phyloP scores from a whole-genome alignment of 2,329 filamentous ascomycete genomes.

The Alternaria longipes region DNA sequence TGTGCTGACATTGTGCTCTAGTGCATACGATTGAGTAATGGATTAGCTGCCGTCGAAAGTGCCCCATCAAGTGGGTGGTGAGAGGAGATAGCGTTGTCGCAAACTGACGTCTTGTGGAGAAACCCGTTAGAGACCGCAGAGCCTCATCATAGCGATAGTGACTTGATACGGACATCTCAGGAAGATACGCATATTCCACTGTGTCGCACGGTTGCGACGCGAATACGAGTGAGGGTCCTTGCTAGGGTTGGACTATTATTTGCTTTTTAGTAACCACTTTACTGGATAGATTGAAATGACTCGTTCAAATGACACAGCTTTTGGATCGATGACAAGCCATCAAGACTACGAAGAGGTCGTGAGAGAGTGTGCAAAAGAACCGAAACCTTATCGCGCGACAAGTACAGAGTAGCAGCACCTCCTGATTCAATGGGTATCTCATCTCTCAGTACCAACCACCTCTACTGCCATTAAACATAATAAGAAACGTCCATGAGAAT shows the following conservation, averaged over 20 bases:
- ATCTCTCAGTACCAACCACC: conserved; percentile 50
- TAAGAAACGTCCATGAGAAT: conserved; percentile 32
- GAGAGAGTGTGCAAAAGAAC: conserved; percentile 34
- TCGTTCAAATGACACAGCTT: conserved; percentile 15
- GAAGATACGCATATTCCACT: not conserved
- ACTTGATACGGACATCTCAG: not conserved
- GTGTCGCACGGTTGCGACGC: not conserved
- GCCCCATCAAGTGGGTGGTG: not conserved
- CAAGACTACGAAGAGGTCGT: conserved; percentile 20
- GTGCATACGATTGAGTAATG: conserved; percentile 13
- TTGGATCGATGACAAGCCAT: conserved; percentile 19
- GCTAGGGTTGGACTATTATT: not conserved
- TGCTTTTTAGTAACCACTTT: not conserved
- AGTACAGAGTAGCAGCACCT: conserved; percentile 44
- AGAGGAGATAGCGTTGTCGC: conserved; percentile 1
- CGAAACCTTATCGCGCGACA: conserved; percentile 32
- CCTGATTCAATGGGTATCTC: conserved; percentile 53
- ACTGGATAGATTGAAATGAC: not conserved
- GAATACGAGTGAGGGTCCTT: not conserved
- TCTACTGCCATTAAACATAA: conserved; percentile 39
- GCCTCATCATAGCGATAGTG: conserved; percentile 9
- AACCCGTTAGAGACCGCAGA: conserved; percentile 11
- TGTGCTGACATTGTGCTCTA: conserved; percentile 9
- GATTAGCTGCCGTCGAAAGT: conserved; percentile 1
- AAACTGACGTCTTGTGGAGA: not conserved